These are phyloP conservation scores for Fragaria vesca DNA, from an alignment of 306 rosid genomes.

Conservation along the genomic window DNA sequence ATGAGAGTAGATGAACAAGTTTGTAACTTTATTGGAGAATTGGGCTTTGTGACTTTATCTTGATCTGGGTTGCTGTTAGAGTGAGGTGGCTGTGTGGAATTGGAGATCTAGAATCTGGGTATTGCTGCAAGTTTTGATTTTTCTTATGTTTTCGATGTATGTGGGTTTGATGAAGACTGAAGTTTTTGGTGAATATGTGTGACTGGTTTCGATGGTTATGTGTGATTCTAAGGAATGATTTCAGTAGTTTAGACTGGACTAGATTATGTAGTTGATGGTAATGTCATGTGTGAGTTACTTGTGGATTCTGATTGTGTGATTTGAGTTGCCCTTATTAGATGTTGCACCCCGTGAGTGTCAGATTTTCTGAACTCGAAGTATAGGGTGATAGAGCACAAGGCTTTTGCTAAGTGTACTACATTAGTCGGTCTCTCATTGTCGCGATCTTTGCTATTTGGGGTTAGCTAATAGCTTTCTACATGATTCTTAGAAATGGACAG, in stretches of 20 bases:
- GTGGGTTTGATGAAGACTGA: not conserved
- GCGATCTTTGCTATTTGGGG: not conserved
- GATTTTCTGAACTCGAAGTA: not conserved
- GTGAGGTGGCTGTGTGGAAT: not conserved
- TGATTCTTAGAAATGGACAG: not conserved
- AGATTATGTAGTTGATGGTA: not conserved
- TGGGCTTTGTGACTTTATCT: slow-evolving; percentile 7
- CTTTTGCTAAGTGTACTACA: not conserved
- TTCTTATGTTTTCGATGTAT: slow-evolving; percentile 1
- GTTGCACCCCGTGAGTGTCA: not conserved
- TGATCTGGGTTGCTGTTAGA: slow-evolving; percentile 26
- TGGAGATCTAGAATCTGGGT: slow-evolving; percentile 43
- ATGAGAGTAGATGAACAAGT: not conserved
- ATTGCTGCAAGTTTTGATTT: slow-evolving; percentile 5
- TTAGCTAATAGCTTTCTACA: not conserved
- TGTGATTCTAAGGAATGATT: not conserved
- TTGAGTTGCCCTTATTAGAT: not conserved
- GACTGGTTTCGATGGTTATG: not conserved
- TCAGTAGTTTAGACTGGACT: not conserved
- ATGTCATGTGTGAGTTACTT: not conserved
- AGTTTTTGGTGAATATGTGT: not conserved
- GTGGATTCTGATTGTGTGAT: not conserved
- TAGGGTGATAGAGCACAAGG: not conserved
- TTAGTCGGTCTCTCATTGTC: not conserved
- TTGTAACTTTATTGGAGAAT: not conserved